Evolutionary conservation across 495 filamentous ascomycete species (phyloP).

Genomic region (Neurospora tetrasperma): DNA sequence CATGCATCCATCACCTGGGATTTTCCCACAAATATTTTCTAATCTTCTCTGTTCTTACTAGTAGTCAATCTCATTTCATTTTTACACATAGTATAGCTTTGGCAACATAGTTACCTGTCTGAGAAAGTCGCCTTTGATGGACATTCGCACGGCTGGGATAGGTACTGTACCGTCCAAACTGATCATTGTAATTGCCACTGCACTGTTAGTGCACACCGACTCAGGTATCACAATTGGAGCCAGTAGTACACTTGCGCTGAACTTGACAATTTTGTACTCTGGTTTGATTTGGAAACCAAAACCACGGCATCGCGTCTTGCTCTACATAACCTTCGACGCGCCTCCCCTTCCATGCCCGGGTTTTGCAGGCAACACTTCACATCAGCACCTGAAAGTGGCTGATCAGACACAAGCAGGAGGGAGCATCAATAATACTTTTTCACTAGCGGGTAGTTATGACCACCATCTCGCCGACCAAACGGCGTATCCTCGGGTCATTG

Average conservation of each 20-base stretch:
- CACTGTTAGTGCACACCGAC: neutral
- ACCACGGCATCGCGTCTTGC: neutral
- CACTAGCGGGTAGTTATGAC: conserved; percentile 17
- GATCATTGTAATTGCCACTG: neutral
- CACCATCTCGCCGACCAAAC: conserved; percentile 25
- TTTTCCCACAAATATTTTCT: neutral
- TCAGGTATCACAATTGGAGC: neutral
- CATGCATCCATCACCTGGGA: neutral
- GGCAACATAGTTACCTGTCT: neutral
- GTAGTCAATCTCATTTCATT: neutral
- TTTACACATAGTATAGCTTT: neutral
- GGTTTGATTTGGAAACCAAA: neutral
- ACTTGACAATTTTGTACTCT: neutral
- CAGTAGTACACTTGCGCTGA: neutral
- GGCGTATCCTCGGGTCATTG: conserved; percentile 36
- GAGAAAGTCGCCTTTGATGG: neutral
- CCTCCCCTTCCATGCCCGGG: neutral
- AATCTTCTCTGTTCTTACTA: neutral
- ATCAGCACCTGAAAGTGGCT: neutral
- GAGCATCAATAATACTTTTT: neutral
- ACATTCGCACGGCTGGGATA: neutral
- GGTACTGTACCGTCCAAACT: neutral
- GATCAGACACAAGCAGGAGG: neutral
- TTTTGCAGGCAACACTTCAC: neutral
- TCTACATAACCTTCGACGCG: neutral